These are phyloP conservation scores for Aureobasidium leucospermi DNA, from an alignment of 2,329 filamentous ascomycete species.

Conservation along the genomic window DNA sequence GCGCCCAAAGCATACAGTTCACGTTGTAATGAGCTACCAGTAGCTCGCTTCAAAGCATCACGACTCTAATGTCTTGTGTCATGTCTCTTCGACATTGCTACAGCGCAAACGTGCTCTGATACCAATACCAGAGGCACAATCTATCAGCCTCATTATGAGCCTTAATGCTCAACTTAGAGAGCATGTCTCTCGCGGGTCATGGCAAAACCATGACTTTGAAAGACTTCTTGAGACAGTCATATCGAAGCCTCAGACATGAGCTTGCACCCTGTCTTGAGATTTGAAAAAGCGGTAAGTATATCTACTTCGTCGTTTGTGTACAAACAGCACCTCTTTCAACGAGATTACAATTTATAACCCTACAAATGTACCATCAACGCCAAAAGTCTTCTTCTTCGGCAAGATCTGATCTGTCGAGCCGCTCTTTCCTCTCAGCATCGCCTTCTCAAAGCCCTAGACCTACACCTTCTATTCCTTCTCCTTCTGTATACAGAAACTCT, in stretches of 20 bases:
- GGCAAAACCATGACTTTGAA: not conserved
- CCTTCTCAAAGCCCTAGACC: not conserved
- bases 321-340: not conserved
- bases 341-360: not conserved
- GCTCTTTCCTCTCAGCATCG: not conserved
- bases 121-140: not conserved
- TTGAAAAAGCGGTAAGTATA: not conserved
- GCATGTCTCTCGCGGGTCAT: not conserved
- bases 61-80: too few relatives aligned
- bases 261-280: not conserved
- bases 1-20: too few relatives aligned
- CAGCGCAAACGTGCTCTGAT: not conserved
- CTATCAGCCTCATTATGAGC: too few relatives aligned
- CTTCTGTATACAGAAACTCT: not conserved
- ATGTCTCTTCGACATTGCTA: too few relatives aligned
- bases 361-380: conserved; percentile 2
- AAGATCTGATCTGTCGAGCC: not conserved
- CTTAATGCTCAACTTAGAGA: not conserved
- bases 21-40: too few relatives aligned
- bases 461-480: not conserved
- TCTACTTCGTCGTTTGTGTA: not conserved
- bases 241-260: not conserved
- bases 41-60: too few relatives aligned
- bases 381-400: conserved; percentile 1
- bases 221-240: not conserved